A percentile compares a stretch with the other conserved stretches of the same genome.
Conservation (phyloP, 176 grass and related monocot species). For the Pontederia paniculata region DNA sequence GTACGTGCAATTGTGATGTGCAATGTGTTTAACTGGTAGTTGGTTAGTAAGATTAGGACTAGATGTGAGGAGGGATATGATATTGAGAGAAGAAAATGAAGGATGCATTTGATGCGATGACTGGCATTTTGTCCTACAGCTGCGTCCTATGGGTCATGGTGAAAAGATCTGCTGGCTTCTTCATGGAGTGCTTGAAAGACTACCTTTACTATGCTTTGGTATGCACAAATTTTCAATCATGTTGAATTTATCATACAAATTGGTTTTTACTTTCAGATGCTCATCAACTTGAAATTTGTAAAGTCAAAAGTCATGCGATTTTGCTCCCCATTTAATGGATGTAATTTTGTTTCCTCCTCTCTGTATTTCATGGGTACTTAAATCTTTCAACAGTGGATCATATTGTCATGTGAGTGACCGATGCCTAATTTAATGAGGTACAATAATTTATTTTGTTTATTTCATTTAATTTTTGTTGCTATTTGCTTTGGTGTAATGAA, state of each 20-base stretch:
- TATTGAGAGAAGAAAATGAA: slow-evolving; percentile 11
- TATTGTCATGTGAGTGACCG: slow-evolving; percentile 18
- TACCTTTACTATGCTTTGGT: slow-evolving; percentile 45
- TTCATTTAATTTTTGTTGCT: background rate
- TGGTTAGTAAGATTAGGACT: slow-evolving; percentile 1
- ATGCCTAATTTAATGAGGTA: slow-evolving; percentile 22
- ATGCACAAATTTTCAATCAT: slow-evolving; percentile 37
- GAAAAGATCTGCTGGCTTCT: slow-evolving; percentile 34
- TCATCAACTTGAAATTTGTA: slow-evolving; percentile 10
- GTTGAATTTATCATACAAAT: slow-evolving; percentile 25
- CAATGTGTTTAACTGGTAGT: slow-evolving; percentile 12
- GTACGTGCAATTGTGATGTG: background rate
- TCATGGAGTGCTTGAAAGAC: too few relatives aligned
- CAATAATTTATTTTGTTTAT: slow-evolving; percentile 6
- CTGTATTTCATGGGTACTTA: slow-evolving; percentile 21
- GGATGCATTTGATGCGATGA: slow-evolving; percentile 27
- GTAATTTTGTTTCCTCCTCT: slow-evolving; percentile 1
- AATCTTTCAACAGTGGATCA: slow-evolving; percentile 22
- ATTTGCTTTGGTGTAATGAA: background rate
- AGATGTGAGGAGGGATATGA: slow-evolving; percentile 20
- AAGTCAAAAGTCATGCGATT: slow-evolving; percentile 2
- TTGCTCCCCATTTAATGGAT: slow-evolving; percentile 17
- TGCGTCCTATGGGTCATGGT: slow-evolving; percentile 19
- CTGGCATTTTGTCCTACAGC: slow-evolving; percentile 50
- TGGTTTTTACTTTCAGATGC: slow-evolving; percentile 12